Evolutionary conservation across 2,329 filamentous ascomycete genomes (phyloP), one percentile per base, ranked within the genome.

Genomic region (Rachicladosporium sp.): DNA sequence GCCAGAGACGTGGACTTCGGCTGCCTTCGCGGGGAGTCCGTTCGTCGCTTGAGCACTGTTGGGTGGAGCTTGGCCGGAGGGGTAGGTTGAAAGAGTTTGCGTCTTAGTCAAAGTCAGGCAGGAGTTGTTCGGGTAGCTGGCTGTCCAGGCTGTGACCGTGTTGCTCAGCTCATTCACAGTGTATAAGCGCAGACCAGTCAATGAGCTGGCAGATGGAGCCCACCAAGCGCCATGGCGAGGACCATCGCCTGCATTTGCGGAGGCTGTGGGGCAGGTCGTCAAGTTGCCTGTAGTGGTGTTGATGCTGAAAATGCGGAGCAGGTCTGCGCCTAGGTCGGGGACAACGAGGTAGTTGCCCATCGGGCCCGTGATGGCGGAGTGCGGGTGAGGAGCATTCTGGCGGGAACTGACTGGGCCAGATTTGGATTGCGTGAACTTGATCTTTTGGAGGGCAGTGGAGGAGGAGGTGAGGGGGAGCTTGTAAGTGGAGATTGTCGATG

Each of bases 301-400:
- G 36, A 49, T 43, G 29, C 42, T 42, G 40, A 54, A 52, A 33
- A 57, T 44, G 35, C 53, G 51, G n/a, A 57, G 44, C 8, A 56
- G 46, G 33, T 57, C 54, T 8, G 51, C 48, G 13, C 54, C 54
- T 6, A 57, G 47, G 38, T 57, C 54, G 4, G 54, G 54, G 4
- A 52, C 49, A 27, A 56, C 32, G 33, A 57, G 38, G 43, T 46
- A 56, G 27, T 53, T 37, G 10, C 50, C 53, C 2, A 54, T 57
- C 2, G 54, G 54, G 38, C 56, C 54, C 6, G 53, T 50, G 33
- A 56, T 63, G 4, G 64, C 65, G 12, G 69, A 63, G 55, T 76
- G 73, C 6, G 71, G 72, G 47, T 76, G 73, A 5, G 72, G 62
- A 4, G 62, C 65, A 41, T 74, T 67, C 52, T 77, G 73, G n/a